A percentile compares a stretch with the other conserved stretches of the same genome.
Evolutionary conservation across 2,329 filamentous ascomycete genomes (phyloP).

Genomic region (Aspergillus fumigatiaffinis): DNA sequence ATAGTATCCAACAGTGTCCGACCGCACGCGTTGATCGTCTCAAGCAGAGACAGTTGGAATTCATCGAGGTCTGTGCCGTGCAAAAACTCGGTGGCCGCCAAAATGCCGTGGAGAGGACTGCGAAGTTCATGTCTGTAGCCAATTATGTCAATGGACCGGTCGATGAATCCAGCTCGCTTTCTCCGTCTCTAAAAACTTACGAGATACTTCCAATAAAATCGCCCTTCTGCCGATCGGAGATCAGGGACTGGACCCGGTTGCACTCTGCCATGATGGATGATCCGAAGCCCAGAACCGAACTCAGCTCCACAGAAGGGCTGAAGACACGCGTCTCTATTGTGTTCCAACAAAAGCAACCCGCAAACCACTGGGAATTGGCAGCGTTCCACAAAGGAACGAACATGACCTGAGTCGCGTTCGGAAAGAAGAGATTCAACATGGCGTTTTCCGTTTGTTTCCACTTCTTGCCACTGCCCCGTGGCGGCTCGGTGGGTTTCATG

Average conservation of each 20-base stretch:
- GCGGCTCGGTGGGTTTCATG: conserved; percentile 13
- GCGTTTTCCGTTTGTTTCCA: conserved; percentile 35
- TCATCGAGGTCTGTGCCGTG: conserved; percentile 37
- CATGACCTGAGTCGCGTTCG: conserved; percentile 45
- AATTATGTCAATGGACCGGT: background rate
- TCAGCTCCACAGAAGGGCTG: conserved; percentile 35
- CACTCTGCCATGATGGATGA: conserved; percentile 43
- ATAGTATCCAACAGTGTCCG: conserved; percentile 42
- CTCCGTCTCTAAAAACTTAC: conserved; percentile 11
- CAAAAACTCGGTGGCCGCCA: conserved; percentile 41
- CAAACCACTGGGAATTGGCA: conserved; percentile 45
- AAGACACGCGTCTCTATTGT: conserved; percentile 35
- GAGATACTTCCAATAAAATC: conserved; percentile 44
- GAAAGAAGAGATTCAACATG: conserved; percentile 44
- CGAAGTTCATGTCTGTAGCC: conserved; percentile 36
- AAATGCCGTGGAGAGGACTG: conserved; percentile 41
- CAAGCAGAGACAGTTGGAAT: conserved; percentile 38
- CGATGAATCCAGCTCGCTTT: background rate
- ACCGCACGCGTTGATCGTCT: conserved; percentile 41
- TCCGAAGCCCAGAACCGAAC: conserved; percentile 40
- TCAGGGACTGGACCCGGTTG: conserved; percentile 40
- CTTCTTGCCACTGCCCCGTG: conserved; percentile 22
- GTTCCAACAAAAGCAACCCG: conserved; percentile 44
- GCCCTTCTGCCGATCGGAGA: conserved; percentile 42
- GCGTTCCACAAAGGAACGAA: conserved; percentile 53